Evolutionary conservation across 2,329 filamentous ascomycete genomes (phyloP), one percentile per base, ranked within the genome.

Genomic region (Monosporascus sp.): DNA sequence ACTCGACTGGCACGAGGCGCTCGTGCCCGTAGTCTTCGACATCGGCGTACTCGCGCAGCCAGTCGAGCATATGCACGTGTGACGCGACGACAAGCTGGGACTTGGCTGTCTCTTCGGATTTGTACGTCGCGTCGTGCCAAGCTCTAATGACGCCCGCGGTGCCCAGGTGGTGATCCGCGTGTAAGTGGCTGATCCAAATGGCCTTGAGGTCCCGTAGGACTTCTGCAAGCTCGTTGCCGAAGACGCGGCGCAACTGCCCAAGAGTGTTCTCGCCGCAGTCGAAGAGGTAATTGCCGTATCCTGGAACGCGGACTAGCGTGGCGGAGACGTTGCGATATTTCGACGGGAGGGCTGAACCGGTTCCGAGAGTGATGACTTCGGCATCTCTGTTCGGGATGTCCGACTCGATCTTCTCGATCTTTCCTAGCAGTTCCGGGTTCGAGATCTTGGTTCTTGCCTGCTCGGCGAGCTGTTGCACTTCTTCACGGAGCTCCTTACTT

Each of bases 321-420:
- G 86, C 85, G 11, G 93, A 96, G 20, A 99, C 94, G 68, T 97
- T 99, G 63, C 94, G 88, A 70, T 97, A 94, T 68, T 95, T 95
- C 37, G 91, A 96, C 2, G 94, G 94, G 17, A 88, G 68, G 0
- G 93, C 89, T 3, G 93, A 97, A 8, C 94, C 94, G 3, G 94
- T 99, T 6, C 94, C 94, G 1, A 99, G 80, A 1, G 91, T 84
- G 40, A 92, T 87, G 48, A 99, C 83, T 69, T 97, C 91, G 0
- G 87, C 84, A 62, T 97, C 86, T 37, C 82, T 79, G 59, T 84
- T 82, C 2, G 88, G 88, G 2, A 96, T 81, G 56, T 85, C 81
- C n/a, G 78, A 71, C 58, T 86, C 82, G 14, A 77, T 69, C 43
- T 76, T 68, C 31, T 79, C 67, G 0, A 78, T 65, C 53, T 72